A percentile compares a stretch with the other conserved stretches of the same genome.
Evolutionary conservation across 129 eudicot species (phyloP).

Genomic region (Scalesia atractyloides): DNA sequence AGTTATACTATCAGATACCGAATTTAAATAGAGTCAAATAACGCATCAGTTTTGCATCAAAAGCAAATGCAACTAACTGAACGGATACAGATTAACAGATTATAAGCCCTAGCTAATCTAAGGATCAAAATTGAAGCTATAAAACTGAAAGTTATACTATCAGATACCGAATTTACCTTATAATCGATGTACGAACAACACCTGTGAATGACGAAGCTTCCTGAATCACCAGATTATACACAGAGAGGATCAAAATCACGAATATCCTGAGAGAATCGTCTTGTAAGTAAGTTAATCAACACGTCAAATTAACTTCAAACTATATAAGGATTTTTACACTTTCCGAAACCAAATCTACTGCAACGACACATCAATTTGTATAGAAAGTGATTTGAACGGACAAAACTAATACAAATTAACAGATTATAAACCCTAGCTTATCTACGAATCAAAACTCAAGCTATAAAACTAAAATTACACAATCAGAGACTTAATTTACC

Average conservation of each 20-base stretch:
- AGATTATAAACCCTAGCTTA: constrained; percentile 21
- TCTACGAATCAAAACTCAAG: not conserved
- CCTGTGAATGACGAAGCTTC: constrained; percentile 24
- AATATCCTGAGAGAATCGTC: not conserved
- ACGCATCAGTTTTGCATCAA: too few relatives aligned
- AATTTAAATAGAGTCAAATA: not conserved
- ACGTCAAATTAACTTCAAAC: too few relatives aligned
- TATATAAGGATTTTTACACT: too few relatives aligned
- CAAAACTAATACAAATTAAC: not conserved
- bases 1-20: too few relatives aligned
- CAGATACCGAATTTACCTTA: not conserved
- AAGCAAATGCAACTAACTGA: too few relatives aligned
- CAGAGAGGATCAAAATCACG: not conserved
- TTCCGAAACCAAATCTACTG: too few relatives aligned
- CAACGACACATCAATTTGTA: too few relatives aligned
- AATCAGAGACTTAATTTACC: not conserved
- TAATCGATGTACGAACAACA: not conserved
- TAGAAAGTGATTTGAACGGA: too few relatives aligned
- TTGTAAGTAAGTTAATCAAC: too few relatives aligned
- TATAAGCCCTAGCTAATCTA: constrained; percentile 22
- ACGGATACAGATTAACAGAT: not conserved
- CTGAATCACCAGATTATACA: constrained; percentile 14
- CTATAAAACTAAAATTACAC: not conserved
- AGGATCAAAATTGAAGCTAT: not conserved
- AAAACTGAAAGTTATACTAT: not conserved